Base-by-base conservation (phyloP, 2,329 filamentous ascomycete genomes). In the Cladosporium colombiae region DNA sequence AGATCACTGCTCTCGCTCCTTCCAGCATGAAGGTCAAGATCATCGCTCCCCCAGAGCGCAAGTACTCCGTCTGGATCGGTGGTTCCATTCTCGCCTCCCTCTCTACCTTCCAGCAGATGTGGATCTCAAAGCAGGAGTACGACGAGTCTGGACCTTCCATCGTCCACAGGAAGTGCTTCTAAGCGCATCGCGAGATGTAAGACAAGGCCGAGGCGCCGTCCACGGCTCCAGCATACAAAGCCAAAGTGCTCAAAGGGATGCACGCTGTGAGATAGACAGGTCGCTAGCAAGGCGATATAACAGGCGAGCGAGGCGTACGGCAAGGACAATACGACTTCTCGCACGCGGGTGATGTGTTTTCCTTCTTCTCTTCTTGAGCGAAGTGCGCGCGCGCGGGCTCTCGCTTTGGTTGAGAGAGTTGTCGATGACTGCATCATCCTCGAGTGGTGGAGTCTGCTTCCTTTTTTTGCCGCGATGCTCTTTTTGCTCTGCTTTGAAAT, bases 11-110 rank as follows among this genome's bases (percentile, higher is more conserved):
- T 81, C 91, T 99, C 85, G 95, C 95, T 81, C 95, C 95, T 80
- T 98, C 95, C 74, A 97, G 93, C 80, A 98, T 99, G 95, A 98
- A 98, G 92, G 94, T 99, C 89, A 98, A 98, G 92, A 98, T 99
- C 86, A 98, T 99, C 82, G 95, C 95, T 86, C 95, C 95, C 77
- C 95, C 95, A 75, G 95, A 99, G 91, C 92, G 95, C 85, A 99
- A 99, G 89, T 99, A 99, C 92, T 98, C 95, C 72, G 95, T 99
- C 88, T 99, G 95, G 95, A 99, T 99, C 83, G 95, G 95, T 95
- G 95, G 95, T 89, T 99, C 95, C 83, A 99, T 99, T 86, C 86
- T 99, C 80, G 95, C 95, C 77, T 99, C 95, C 72, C 91, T 99
- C 78, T 99, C 95, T 76, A 99, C 95, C 84, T 99, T 99, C 94